Percentiles rank a stretch among this genome's conserved stretches.
Conservation (phyloP, 2,329 filamentous ascomycete genomes). For the Epichloe sp. region DNA sequence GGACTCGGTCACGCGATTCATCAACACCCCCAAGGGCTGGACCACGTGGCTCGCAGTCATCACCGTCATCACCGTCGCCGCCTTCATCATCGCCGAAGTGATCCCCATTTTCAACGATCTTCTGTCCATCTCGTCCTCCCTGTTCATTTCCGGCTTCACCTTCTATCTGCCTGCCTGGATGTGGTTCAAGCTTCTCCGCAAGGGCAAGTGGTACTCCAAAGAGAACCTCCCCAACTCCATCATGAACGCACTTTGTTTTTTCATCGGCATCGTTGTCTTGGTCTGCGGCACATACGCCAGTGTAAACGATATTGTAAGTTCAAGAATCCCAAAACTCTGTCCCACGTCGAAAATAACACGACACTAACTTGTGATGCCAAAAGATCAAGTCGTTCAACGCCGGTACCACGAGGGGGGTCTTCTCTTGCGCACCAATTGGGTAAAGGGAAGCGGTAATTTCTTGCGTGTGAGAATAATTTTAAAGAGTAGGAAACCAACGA, state of each 20-base stretch:
- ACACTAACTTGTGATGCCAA: neutral
- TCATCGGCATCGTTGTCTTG: constrained; percentile 14
- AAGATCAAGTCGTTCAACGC: constrained; percentile 7
- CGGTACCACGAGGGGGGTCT: constrained; percentile 7
- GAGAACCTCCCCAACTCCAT: constrained; percentile 14
- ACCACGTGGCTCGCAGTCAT: constrained; percentile 46
- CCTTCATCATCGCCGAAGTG: constrained; percentile 57
- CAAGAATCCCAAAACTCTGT: neutral
- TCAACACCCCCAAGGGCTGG: constrained; percentile 37
- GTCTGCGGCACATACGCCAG: constrained; percentile 16
- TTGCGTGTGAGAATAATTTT: neutral
- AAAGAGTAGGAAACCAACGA: neutral
- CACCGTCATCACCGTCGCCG: constrained; percentile 41
- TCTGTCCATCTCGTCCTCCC: constrained; percentile 36
- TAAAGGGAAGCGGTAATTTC: neutral
- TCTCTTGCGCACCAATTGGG: constrained; percentile 8
- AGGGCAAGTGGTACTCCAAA: constrained; percentile 13
- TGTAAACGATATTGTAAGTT: constrained; percentile 15
- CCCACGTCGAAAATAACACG: neutral
- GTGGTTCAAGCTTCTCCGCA: constrained; percentile 24
- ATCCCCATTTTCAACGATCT: constrained; percentile 61
- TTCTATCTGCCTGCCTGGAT: constrained; percentile 27
- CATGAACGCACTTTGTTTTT: constrained; percentile 13
- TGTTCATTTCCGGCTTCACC: constrained; percentile 30
- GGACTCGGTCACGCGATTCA: constrained; percentile 28